These are phyloP conservation scores for Dioszegia crocea DNA, from an alignment of 768 basidiomycete species.

Conservation along the genomic window DNA sequence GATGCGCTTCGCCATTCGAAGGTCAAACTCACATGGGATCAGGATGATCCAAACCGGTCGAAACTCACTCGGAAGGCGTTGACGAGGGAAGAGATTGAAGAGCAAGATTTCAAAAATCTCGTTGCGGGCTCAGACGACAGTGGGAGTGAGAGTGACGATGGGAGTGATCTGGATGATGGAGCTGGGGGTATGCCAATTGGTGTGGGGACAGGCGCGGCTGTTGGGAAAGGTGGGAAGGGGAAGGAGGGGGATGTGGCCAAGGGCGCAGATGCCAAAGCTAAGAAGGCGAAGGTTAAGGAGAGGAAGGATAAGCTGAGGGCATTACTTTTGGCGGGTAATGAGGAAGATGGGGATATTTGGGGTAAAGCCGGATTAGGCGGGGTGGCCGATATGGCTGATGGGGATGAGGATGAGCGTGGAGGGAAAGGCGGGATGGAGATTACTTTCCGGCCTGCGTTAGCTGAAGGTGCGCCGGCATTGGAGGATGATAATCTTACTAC, in stretches of 20 bases:
- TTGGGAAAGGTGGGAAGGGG: background rate
- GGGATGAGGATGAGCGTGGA: constrained; percentile 21
- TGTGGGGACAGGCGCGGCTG: background rate
- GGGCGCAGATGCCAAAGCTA: constrained; percentile 39
- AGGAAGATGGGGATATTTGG: constrained; percentile 75
- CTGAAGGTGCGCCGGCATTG: constrained; percentile 46
- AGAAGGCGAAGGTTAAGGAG: constrained; percentile 52
- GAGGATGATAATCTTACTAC: constrained; percentile 72
- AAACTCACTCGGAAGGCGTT: constrained; percentile 73
- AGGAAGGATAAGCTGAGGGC: constrained; percentile 70
- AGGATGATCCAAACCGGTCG: constrained; percentile 84
- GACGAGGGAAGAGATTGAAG: constrained; percentile 80
- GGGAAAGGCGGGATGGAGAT: constrained; percentile 65
- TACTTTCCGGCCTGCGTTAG: constrained; percentile 84
- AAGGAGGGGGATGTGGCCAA: background rate
- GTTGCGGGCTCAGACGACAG: constrained; percentile 63
- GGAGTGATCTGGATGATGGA: constrained; percentile 10
- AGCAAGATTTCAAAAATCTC: constrained; percentile 79
- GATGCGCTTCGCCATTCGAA: constrained; percentile 95
- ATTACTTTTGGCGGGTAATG: constrained; percentile 64
- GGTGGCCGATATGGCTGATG: constrained; percentile 1
- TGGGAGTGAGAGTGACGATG: constrained; percentile 54
- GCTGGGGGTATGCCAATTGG: background rate
- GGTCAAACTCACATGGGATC: constrained; percentile 97
- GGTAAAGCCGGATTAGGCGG: constrained; percentile 54